Evolutionary conservation across 2,329 filamentous ascomycete genomes (phyloP), one percentile per base, ranked within the genome.

Genomic region (Bimuria novae-zelandiae): DNA sequence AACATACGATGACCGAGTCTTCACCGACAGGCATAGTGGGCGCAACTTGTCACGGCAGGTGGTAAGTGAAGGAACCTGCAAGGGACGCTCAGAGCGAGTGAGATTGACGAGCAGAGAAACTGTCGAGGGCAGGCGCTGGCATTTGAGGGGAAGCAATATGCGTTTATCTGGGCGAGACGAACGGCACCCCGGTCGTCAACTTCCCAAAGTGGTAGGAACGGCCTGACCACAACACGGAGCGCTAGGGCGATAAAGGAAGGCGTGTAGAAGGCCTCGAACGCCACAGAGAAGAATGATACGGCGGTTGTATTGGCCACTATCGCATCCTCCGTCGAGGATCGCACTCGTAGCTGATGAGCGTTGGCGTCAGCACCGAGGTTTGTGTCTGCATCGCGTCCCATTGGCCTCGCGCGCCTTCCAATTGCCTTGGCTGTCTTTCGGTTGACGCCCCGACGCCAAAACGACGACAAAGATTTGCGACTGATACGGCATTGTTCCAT

Each of bases 11-110:
- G 42, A 53, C 59, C 45, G 43, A 46, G 11, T 46, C 43, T 46
- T 62, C 63, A 54, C 59, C 59, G 49, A 61, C 49, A 61, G 66
- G 61, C 64, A 68, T 68, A 56, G 51, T 69, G 63, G 51, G 53
- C 49, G 51, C 51, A 54, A 30, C 43, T 46, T 35, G 43, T 46
- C 43, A 25, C 12, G 14, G 43, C 43, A 32, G 41, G 41, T 44
- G 8, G 25, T 14, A 17, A 8, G 16, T 21, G 41, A 17, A 33
- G 25, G 33, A 27, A 22, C 41, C 41, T 44, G 41, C 41, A 33
- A 33, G 41, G 27, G 16, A 33, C 41, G 41, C 41, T 44, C 27
- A 27, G 19, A 46, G 43, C 43, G 43, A 46, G 43, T 46, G 43
- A 46, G 43, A 30, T 46, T 22, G 43, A 46, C 30, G 43, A 46